Evolutionary conservation across 148 eudicot genomes (phyloP).

Genomic region (Vaccinium macrocarpon): DNA sequence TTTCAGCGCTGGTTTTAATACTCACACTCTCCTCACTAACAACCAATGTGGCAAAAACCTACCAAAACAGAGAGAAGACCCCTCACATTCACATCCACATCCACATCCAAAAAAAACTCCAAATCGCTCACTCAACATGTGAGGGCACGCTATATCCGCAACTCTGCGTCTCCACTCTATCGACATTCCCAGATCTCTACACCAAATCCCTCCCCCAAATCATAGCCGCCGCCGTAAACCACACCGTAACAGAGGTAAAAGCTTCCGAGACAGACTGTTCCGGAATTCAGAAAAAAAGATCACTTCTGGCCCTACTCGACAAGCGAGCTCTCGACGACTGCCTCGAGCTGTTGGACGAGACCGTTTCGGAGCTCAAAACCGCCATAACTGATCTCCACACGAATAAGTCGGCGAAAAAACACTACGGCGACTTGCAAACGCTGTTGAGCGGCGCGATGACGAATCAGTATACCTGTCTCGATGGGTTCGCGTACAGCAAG

Average conservation of each 20-base stretch:
- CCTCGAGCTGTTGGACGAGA: slow-evolving; percentile 52
- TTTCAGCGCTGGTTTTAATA: neutral
- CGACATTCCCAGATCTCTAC: slow-evolving; percentile 53
- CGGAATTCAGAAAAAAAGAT: slow-evolving; percentile 16
- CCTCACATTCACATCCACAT: slow-evolving; percentile 31
- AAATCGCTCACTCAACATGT: slow-evolving; percentile 46
- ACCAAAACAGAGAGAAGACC: slow-evolving; percentile 23
- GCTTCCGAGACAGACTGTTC: slow-evolving; percentile 37
- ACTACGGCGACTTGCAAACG: slow-evolving; percentile 42
- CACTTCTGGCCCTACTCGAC: slow-evolving; percentile 36
- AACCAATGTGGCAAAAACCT: slow-evolving; percentile 8
- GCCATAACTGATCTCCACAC: slow-evolving; percentile 37
- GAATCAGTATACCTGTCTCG: slow-evolving; percentile 80
- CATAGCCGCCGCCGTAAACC: slow-evolving; percentile 45
- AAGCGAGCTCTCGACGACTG: slow-evolving; percentile 66
- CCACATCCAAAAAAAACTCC: slow-evolving; percentile 31
- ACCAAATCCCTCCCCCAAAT: slow-evolving; percentile 46
- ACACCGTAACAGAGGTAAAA: slow-evolving; percentile 42
- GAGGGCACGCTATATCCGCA: slow-evolving; percentile 60
- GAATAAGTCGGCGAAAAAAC: slow-evolving; percentile 14
- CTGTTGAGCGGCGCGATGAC: slow-evolving; percentile 80
- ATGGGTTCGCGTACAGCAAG: slow-evolving; percentile 57
- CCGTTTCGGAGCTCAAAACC: slow-evolving; percentile 49
- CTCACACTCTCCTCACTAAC: slow-evolving; percentile 28
- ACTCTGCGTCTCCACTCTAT: slow-evolving; percentile 69